These are phyloP conservation scores for Chlorella sp. DNA, from an alignment of 139 green algal genomes.

Conservation along the genomic window DNA sequence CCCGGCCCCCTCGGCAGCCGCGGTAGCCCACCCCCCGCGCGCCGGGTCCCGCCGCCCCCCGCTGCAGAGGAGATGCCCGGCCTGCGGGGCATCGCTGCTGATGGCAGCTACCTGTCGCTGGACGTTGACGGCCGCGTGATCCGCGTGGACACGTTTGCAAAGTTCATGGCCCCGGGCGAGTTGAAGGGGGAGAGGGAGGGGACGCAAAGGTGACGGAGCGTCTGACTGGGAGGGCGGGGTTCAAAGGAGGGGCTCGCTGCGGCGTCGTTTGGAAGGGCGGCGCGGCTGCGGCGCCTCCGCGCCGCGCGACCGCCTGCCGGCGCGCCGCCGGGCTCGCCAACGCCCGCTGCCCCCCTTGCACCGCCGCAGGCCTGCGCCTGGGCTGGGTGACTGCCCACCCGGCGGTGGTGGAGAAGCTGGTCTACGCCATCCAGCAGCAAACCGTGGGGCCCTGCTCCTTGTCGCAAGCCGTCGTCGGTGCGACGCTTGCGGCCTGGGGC, in stretches of 20 bases:
- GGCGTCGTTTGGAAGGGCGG: too few species aligned
- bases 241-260: too few species aligned
- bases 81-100: not conserved
- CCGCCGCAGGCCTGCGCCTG: conserved; percentile 71
- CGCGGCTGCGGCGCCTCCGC: too few species aligned
- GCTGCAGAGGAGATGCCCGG: conserved; percentile 10
- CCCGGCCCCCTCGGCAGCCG: not conserved
- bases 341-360: too few species aligned
- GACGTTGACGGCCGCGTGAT: conserved; percentile 75
- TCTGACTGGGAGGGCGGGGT: too few species aligned
- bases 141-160: conserved; percentile 79
- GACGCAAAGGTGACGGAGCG: too few species aligned
- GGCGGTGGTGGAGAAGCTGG: conserved; percentile 50
- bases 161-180: conserved; percentile 62
- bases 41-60: too few species aligned
- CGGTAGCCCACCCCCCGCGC: too few species aligned
- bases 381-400: conserved; percentile 68
- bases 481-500: conserved; percentile 44
- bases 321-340: too few species aligned
- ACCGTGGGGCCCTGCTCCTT: conserved; percentile 50
- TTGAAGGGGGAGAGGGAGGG: too few species aligned
- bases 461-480: conserved; percentile 40
- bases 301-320: too few species aligned
- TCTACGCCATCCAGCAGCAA: conserved; percentile 33
- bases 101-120: conserved; percentile 61